Conservation (phyloP, 2,329 filamentous ascomycete species). For the Mollisiaceae sp. region DNA sequence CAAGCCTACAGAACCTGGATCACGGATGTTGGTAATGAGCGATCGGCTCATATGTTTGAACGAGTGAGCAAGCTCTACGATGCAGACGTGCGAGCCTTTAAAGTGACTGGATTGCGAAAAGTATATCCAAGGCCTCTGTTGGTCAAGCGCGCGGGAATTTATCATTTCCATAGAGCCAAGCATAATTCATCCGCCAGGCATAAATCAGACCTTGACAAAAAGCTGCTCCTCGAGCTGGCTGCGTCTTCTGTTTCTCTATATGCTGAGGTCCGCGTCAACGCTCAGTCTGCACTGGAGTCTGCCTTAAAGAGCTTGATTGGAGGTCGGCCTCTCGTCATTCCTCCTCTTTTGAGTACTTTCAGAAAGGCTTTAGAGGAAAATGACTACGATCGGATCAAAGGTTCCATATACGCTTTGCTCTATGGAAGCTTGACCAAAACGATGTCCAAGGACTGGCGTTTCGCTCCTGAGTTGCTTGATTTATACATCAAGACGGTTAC, state of each 20-base stretch:
- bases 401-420: conserved; percentile 86
- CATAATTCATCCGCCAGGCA: conserved; percentile 89
- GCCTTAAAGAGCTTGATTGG: conserved; percentile 91
- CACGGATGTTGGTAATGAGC: conserved; percentile 94
- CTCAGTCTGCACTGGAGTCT: conserved; percentile 90
- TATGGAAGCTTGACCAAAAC: conserved; percentile 90
- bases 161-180: conserved; percentile 90
- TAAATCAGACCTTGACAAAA: conserved; percentile 89
- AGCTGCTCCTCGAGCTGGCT: conserved; percentile 82
- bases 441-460: conserved; percentile 90
- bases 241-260: conserved; percentile 90
- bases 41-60: conserved; percentile 91
- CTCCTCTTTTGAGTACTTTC: conserved; percentile 80
- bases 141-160: conserved; percentile 89
- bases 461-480: conserved; percentile 86
- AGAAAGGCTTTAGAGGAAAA: conserved; percentile 77
- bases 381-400: conserved; percentile 92
- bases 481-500: conserved; percentile 88
- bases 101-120: conserved; percentile 90
- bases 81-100: conserved; percentile 89
- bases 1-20: conserved; percentile 96
- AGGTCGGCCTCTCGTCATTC: conserved; percentile 86
- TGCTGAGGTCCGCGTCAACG: conserved; percentile 92
- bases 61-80: conserved; percentile 83
- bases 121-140: conserved; percentile 91